Percentiles rank a stretch among this genome's conserved stretches.
Conservation (phyloP, 164 flowering plant species). For the Aristolochia californica region DNA sequence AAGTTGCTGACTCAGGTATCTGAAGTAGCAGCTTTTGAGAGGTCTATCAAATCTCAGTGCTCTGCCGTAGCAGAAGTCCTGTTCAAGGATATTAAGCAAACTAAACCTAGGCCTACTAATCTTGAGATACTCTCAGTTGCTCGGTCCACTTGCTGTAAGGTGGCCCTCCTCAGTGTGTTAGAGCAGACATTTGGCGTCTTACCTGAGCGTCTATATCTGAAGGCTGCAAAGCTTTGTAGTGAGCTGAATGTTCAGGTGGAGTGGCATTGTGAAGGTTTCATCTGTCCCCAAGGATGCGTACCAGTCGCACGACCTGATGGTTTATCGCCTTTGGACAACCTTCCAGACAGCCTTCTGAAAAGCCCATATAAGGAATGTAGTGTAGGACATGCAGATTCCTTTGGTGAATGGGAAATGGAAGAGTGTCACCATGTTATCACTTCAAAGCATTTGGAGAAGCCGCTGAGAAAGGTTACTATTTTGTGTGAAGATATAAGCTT, state of each 20-base stretch:
- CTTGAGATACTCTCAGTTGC: constrained; percentile 67
- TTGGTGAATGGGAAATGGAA: constrained; percentile 58
- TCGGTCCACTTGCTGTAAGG: constrained; percentile 73
- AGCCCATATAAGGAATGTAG: background rate
- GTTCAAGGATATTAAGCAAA: constrained; percentile 56
- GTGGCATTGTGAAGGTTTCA: constrained; percentile 79
- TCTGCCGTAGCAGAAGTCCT: constrained; percentile 54
- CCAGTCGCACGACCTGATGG: constrained; percentile 15
- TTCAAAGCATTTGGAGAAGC: constrained; percentile 35
- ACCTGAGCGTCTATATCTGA: constrained; percentile 66
- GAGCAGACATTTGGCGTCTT: constrained; percentile 56
- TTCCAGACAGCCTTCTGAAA: constrained; percentile 17
- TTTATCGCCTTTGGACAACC: constrained; percentile 26
- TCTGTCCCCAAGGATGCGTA: constrained; percentile 79
- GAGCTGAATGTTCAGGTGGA: constrained; percentile 58
- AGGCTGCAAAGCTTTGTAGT: constrained; percentile 92
- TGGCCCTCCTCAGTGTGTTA: constrained; percentile 46
- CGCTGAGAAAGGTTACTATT: constrained; percentile 24
- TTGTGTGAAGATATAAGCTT: constrained; percentile 82
- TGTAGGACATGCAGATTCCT: background rate
- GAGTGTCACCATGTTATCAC: constrained; percentile 68
- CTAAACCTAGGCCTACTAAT: constrained; percentile 65
- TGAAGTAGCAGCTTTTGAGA: constrained; percentile 37
- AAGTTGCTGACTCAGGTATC: constrained; percentile 26
- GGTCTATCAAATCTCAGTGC: constrained; percentile 55